Conservation (phyloP, 768 basidiomycete species). For the Phanerochaete sordida region DNA sequence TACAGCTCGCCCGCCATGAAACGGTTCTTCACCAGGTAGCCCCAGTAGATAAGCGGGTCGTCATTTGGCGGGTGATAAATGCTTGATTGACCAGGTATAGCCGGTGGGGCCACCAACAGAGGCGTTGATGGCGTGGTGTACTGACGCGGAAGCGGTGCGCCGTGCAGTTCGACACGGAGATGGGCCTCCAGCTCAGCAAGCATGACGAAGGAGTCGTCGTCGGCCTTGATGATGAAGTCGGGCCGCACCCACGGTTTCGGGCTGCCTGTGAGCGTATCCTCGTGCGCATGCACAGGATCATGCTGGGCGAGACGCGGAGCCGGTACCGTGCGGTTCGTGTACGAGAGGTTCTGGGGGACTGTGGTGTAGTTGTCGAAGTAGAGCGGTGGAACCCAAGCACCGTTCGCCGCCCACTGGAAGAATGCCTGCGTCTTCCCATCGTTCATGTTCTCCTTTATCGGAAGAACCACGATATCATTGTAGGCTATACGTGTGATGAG, state of each 20-base stretch:
- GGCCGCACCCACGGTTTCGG: slow-evolving; percentile 75
- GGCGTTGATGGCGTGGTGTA: slow-evolving; percentile 1
- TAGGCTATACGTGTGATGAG: slow-evolving; percentile 46
- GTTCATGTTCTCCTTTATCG: slow-evolving; percentile 94
- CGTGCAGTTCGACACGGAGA: slow-evolving; percentile 71
- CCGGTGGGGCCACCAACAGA: slow-evolving; percentile 7
- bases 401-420: slow-evolving; percentile 89
- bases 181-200: slow-evolving; percentile 92
- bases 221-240: slow-evolving; percentile 90
- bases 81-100: slow-evolving; percentile 7
- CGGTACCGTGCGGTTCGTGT: slow-evolving; percentile 56
- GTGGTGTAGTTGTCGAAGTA: slow-evolving; percentile 45
- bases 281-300: slow-evolving; percentile 60
- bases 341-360: slow-evolving; percentile 54
- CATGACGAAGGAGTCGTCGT: slow-evolving; percentile 96
- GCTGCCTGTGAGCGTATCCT: slow-evolving; percentile 39
- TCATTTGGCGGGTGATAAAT: slow-evolving; percentile 16
- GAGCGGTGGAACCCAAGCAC: slow-evolving; percentile 87
- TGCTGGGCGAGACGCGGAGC: slow-evolving; percentile 62
- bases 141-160: slow-evolving; percentile 13
- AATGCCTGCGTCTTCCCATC: slow-evolving; percentile 87
- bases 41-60: slow-evolving; percentile 84
- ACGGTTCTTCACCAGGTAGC: slow-evolving; percentile 84
- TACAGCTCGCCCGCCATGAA: slow-evolving; percentile 98
- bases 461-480: slow-evolving; percentile 83